Conservation (phyloP, 306 rosid species). For the Alnus glutinosa region DNA sequence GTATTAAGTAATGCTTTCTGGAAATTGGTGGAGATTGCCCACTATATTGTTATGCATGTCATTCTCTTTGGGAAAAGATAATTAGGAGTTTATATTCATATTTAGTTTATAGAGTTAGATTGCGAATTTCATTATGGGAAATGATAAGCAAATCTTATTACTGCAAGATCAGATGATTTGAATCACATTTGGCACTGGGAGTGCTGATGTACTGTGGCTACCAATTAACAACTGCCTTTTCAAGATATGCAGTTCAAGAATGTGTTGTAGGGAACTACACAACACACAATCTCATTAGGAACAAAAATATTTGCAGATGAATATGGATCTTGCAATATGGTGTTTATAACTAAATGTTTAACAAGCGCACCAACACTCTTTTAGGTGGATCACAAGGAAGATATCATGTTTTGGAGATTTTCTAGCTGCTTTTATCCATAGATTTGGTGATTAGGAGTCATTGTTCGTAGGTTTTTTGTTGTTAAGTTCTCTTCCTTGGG, state of each 20-base stretch:
- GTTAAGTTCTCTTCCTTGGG: background rate
- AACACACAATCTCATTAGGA: background rate
- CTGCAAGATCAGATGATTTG: constrained; percentile 16
- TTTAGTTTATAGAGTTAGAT: constrained; percentile 10
- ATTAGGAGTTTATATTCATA: constrained; percentile 2
- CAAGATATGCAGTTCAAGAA: constrained; percentile 23
- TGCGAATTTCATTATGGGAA: constrained; percentile 18
- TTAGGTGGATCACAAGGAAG: constrained; percentile 27
- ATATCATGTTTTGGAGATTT: constrained; percentile 31
- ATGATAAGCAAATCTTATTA: constrained; percentile 15
- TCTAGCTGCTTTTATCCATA: constrained; percentile 15
- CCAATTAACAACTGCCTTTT: constrained; percentile 22
- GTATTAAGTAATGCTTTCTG: constrained; percentile 21
- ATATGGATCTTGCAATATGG: background rate
- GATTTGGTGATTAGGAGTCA: constrained; percentile 8
- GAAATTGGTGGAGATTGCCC: constrained; percentile 1
- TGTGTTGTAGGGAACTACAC: constrained; percentile 21
- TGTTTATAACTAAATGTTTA: background rate
- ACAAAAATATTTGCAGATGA: background rate
- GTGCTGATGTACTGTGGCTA: constrained; percentile 22
- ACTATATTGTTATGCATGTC: constrained; percentile 5
- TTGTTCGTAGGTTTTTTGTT: background rate
- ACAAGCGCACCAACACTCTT: background rate
- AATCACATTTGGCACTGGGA: background rate
- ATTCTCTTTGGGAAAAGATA: background rate